Conservation (phyloP, 2,329 filamentous ascomycete species). For the Sarocladiaceae sp. region DNA sequence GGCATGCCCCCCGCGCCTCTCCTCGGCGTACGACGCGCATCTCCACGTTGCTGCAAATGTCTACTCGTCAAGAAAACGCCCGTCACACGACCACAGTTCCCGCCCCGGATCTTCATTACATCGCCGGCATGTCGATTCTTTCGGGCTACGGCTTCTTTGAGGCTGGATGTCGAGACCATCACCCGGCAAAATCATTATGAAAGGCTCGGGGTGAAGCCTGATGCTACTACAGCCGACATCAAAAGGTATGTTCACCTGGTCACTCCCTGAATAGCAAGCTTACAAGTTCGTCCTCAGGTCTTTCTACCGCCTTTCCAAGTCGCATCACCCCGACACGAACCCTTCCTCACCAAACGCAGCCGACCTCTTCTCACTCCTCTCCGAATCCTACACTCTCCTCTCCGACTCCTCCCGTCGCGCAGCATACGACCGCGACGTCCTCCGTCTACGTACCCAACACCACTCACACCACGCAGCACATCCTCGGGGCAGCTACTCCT, state of each 20-base stretch:
- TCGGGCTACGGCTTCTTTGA: constrained; percentile 22
- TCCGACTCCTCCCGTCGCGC: constrained; percentile 69
- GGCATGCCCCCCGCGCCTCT: constrained; percentile 47
- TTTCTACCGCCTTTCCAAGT: constrained; percentile 90
- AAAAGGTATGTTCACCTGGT: constrained; percentile 61
- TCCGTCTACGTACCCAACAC: constrained; percentile 34
- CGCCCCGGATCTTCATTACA: neutral
- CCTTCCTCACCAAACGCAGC: constrained; percentile 67
- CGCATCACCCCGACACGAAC: constrained; percentile 90
- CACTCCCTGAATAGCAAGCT: constrained; percentile 3
- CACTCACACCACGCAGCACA: constrained; percentile 20
- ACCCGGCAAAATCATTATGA: constrained; percentile 73
- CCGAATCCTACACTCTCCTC: constrained; percentile 77
- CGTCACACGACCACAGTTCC: constrained; percentile 20
- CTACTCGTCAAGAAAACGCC: constrained; percentile 19
- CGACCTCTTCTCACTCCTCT: constrained; percentile 75
- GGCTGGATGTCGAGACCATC: neutral
- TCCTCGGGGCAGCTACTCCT: constrained; percentile 45
- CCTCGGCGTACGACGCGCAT: constrained; percentile 15
- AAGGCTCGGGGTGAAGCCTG: constrained; percentile 65
- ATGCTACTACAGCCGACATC: constrained; percentile 71
- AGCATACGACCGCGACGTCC: constrained; percentile 72
- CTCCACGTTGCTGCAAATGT: constrained; percentile 13
- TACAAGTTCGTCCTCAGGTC: constrained; percentile 36
- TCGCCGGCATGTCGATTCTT: constrained; percentile 7